Conservation (phyloP, 2,329 filamentous ascomycete genomes). For the Aspergillus pseudotamarii region DNA sequence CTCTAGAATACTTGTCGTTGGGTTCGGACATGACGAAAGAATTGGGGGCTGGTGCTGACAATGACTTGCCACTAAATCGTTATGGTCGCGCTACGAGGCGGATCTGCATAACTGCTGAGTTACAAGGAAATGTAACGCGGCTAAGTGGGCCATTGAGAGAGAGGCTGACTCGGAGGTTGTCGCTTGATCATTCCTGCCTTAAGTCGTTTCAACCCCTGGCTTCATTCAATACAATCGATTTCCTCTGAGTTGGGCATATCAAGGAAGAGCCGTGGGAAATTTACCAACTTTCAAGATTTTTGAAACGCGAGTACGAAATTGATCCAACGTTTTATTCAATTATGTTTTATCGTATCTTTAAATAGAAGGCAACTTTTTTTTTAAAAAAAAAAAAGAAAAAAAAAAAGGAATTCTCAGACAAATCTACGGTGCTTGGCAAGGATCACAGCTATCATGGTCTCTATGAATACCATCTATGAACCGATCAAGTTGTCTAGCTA, state of each 20-base stretch:
- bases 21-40: constrained; percentile 1
- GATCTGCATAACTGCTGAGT: constrained; percentile 9
- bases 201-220: neutral
- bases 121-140: constrained; percentile 7
- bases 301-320: too few relatives aligned
- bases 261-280: neutral
- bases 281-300: neutral
- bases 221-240: neutral
- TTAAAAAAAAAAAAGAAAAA: too few relatives aligned
- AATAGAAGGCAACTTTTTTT: too few relatives aligned
- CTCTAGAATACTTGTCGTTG: neutral
- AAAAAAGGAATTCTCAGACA: neutral
- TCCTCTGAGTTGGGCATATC: neutral
- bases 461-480: neutral
- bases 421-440: neutral
- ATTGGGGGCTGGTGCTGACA: neutral
- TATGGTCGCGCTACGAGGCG: constrained; percentile 3
- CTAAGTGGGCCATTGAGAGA: constrained; percentile 10
- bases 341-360: too few relatives aligned
- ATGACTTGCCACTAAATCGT: neutral
- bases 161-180: neutral
- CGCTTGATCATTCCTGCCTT: neutral
- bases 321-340: too few relatives aligned
- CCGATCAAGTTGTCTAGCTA: neutral
- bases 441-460: neutral